Evolutionary conservation across 495 filamentous ascomycete genomes (phyloP).

Genomic region (Podospora sp.): DNA sequence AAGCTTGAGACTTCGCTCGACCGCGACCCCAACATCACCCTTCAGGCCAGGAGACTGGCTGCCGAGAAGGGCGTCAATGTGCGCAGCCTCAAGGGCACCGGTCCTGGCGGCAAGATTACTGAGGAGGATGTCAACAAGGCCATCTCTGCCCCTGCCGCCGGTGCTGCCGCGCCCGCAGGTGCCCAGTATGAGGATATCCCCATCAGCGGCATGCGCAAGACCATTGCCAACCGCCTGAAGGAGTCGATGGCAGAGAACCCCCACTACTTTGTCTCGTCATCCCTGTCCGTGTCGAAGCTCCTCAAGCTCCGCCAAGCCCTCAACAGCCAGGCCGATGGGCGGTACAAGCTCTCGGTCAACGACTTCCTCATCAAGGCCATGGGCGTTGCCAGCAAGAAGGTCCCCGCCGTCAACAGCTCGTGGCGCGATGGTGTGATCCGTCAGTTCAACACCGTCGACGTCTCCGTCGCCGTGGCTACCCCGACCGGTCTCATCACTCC

Average conservation of each 20-base stretch:
- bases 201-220: constrained; percentile 93
- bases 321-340: constrained; percentile 82
- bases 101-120: constrained; percentile 82
- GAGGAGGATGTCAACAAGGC: constrained; percentile 91
- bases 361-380: constrained; percentile 99
- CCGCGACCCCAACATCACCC: constrained; percentile 71
- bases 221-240: constrained; percentile 87
- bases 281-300: constrained; percentile 89
- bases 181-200: constrained; percentile 82
- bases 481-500: constrained; percentile 95
- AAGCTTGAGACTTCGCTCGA: constrained; percentile 81
- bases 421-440: constrained; percentile 92
- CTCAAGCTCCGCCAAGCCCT: constrained; percentile 93
- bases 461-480: constrained; percentile 92
- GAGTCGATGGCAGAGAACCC: constrained; percentile 91
- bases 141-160: constrained; percentile 37
- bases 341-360: constrained; percentile 98
- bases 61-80: constrained; percentile 83
- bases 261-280: constrained; percentile 93
- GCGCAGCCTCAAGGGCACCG: constrained; percentile 82
- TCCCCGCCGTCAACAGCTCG: constrained; percentile 92
- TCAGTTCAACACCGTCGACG: constrained; percentile 87
- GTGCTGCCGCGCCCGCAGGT: constrained; percentile 54
- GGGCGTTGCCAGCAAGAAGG: constrained; percentile 83
- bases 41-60: constrained; percentile 77